Conservation (phyloP, 1,139 yeast species). For the Ogataea hybrid region DNA sequence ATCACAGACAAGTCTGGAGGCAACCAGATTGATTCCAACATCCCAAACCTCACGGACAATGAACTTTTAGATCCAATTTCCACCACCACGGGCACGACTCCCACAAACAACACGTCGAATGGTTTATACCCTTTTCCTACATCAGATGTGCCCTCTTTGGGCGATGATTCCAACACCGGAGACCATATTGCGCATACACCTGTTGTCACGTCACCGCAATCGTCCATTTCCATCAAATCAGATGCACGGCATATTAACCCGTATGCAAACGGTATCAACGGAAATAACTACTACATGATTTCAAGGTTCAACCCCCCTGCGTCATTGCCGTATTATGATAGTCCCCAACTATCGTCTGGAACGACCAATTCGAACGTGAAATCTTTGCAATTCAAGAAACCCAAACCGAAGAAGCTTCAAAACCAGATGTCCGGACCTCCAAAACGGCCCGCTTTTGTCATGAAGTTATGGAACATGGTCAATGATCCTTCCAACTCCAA, state of each 20-base stretch:
- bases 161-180: conserved; percentile 2
- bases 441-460: conserved; percentile 82
- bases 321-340: conserved; percentile 12
- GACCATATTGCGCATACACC: conserved; percentile 12
- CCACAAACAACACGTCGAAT: background rate
- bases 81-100: conserved; percentile 9
- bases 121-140: conserved; percentile 7
- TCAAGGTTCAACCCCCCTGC: conserved; percentile 18
- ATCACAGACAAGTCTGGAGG: conserved; percentile 1
- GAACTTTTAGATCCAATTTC: conserved; percentile 13
- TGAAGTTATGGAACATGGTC: conserved; percentile 94
- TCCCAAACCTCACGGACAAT: conserved; percentile 6
- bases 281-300: conserved; percentile 12
- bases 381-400: conserved; percentile 20
- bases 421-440: conserved; percentile 20
- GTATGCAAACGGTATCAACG: conserved; percentile 7
- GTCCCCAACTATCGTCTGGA: conserved; percentile 5
- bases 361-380: conserved; percentile 3
- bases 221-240: conserved; percentile 10
- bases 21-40: background rate
- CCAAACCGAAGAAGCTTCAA: conserved; percentile 23
- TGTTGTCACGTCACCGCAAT: conserved; percentile 14
- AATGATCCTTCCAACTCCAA: conserved; percentile 70
- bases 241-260: conserved; percentile 10
- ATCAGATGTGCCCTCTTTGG: conserved; percentile 8